Conservation (phyloP, 768 basidiomycete genomes). For the Coprinellus aureogranulatus region DNA sequence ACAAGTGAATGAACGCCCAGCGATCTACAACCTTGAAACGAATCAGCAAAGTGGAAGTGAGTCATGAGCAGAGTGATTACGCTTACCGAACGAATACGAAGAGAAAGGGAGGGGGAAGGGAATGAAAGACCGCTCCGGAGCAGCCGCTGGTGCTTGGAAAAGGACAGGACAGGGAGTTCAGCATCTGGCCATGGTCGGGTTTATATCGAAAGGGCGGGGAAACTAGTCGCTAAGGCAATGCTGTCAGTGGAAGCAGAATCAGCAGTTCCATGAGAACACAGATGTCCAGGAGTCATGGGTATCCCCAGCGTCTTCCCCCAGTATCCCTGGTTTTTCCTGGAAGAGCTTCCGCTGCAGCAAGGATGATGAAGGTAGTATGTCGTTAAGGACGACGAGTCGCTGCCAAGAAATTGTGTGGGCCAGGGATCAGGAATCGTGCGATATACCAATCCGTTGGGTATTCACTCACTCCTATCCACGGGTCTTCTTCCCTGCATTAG, state of each 20-base stretch:
- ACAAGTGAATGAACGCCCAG: slow-evolving; percentile 18
- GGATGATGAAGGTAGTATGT: no score
- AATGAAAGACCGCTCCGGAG: slow-evolving; percentile 11
- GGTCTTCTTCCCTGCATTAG: no score
- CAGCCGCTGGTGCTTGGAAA: slow-evolving; percentile 7
- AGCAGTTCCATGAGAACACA: background rate
- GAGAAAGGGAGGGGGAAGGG: slow-evolving; percentile 32
- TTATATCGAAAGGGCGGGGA: background rate
- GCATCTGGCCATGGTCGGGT: background rate
- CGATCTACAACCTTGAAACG: slow-evolving; percentile 18
- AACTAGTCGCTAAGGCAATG: slow-evolving; percentile 1
- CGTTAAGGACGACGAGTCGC: no score
- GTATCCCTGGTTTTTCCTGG: no score
- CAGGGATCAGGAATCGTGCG: no score
- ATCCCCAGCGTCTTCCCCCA: no score
- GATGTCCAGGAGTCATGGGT: no score
- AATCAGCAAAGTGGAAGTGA: background rate
- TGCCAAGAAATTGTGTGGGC: no score
- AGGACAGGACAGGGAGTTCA: slow-evolving; percentile 2
- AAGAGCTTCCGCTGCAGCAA: no score
- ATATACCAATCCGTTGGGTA: no score
- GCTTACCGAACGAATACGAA: slow-evolving; percentile 20
- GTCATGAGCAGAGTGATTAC: background rate
- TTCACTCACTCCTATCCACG: no score
- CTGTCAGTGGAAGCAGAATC: slow-evolving; percentile 7